Base-by-base conservation (phyloP, 2,329 filamentous ascomycete genomes). In the Calonectria crousiana region DNA sequence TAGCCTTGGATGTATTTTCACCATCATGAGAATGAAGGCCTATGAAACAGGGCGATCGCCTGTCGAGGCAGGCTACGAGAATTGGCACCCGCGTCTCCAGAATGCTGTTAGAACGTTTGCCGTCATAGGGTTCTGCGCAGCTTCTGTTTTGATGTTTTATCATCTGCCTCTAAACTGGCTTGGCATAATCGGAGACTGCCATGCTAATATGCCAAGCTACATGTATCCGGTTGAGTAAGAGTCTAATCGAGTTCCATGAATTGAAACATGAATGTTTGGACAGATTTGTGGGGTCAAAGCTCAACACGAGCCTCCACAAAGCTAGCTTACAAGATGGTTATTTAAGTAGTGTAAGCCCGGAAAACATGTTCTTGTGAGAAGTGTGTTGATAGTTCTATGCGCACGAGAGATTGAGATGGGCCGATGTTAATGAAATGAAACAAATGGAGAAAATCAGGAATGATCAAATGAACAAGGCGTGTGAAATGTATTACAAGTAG, bases 81-180 rank as follows among this genome's bases (percentile, higher is more conserved):
- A 56, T 36, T 68, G 66, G 66, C 66, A 68, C 18, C 66, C 51
- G 9, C 49, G 66, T 4, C 20, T 68, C 13, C 66, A 68, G 26
- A 32, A 38, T n/a, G 28, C 66, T 2, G 66, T 68, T 9, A 52
- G 66, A 56, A 68, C 66, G 1, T 68, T 68, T 23, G 66, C 66
- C 11, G 66, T 68, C 10, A 68, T 68, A 47, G 66, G 66, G 8
- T 68, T 68, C 26, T 56, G 66, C 8, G 66, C 36, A 9, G 66
- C 49, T 3, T 52, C 66, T 34, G 66, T 68, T 13, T 23, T 68
- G 10, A 44, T 68, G 13, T 30, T 68, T n/a, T 68, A 68, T 9
- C 66, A 68, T 20, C 51, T 68, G n/a, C 66, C 66, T 30, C 26
- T 68, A 1, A 68, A 68, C 26, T 68, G 66, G 66, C 51, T 68